Percentiles rank a stretch among this genome's conserved stretches.
Conservation (phyloP, 106 monocot genomes). For the Vanilla planifolia region DNA sequence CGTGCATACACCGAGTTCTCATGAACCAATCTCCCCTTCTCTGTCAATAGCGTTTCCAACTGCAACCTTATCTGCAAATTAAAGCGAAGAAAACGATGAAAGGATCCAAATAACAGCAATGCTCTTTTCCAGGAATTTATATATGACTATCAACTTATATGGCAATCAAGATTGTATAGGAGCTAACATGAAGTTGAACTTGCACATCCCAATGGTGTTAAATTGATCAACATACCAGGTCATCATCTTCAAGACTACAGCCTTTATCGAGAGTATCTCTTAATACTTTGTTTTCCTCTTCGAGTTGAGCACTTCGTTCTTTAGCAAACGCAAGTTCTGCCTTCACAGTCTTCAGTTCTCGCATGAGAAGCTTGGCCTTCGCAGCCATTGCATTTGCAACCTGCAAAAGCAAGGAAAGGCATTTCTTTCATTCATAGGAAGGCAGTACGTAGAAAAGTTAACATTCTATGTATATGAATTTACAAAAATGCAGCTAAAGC, state of each 20-base stretch:
- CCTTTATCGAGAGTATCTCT: slow-evolving; percentile 65
- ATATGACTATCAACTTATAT: not conserved
- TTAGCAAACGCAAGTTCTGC: slow-evolving; percentile 85
- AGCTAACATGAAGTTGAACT: not conserved
- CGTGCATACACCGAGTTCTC: slow-evolving; percentile 74
- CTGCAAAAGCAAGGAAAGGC: slow-evolving; percentile 24
- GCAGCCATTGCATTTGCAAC: slow-evolving; percentile 95
- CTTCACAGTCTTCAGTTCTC: slow-evolving; percentile 87
- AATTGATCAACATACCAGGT: slow-evolving; percentile 40
- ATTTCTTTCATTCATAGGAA: not conserved
- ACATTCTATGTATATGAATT: no score
- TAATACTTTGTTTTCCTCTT: slow-evolving; percentile 82
- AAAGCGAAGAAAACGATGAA: not conserved
- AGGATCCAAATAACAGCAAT: not conserved
- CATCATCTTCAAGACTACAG: slow-evolving; percentile 67
- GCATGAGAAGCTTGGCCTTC: slow-evolving; percentile 76
- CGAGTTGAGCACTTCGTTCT: slow-evolving; percentile 75
- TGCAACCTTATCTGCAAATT: slow-evolving; percentile 78
- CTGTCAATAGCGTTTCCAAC: slow-evolving; percentile 76
- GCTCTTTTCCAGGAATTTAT: not conserved
- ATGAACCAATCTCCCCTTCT: slow-evolving; percentile 71
- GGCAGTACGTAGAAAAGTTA: not conserved
- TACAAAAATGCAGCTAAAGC: no score
- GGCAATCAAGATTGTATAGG: not conserved
- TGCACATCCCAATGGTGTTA: not conserved